Conservation (phyloP, 192 early-diverging fungal species). For the Linnemannia schmuckeri region DNA sequence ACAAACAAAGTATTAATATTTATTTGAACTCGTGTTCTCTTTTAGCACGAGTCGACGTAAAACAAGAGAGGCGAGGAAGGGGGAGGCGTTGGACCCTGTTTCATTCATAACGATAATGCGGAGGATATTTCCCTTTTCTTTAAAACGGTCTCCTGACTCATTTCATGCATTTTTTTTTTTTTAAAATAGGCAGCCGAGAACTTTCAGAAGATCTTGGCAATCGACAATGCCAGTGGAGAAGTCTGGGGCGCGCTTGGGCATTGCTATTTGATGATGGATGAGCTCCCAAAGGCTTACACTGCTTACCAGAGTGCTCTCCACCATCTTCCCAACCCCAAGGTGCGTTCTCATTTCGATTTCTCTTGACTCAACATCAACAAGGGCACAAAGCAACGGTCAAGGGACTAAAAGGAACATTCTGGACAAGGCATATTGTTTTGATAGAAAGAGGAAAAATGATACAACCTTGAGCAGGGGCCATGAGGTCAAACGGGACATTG, state of each 20-base stretch:
- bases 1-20: slow-evolving; percentile 4
- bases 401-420: background rate
- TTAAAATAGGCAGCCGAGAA: slow-evolving; percentile 84
- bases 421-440: background rate
- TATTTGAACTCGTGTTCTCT: background rate
- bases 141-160: background rate
- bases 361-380: background rate
- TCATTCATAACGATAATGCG: background rate
- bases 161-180: slow-evolving; percentile 9
- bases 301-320: slow-evolving; percentile 98
- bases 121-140: background rate
- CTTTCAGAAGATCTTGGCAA: slow-evolving; percentile 89
- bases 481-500: background rate
- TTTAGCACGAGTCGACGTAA: background rate
- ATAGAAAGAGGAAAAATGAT: background rate
- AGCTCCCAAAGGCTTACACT: slow-evolving; percentile 93
- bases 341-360: slow-evolving; percentile 27
- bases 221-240: slow-evolving; percentile 90
- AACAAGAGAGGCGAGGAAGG: background rate
- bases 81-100: background rate
- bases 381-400: background rate
- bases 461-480: background rate
- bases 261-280: slow-evolving; percentile 96
- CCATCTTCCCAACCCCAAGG: slow-evolving; percentile 91
- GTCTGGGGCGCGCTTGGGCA: slow-evolving; percentile 96